Percentiles rank a stretch among this genome's conserved stretches.
Evolutionary conservation across 768 basidiomycete species (phyloP).

Genomic region (Suillus bovinus): DNA sequence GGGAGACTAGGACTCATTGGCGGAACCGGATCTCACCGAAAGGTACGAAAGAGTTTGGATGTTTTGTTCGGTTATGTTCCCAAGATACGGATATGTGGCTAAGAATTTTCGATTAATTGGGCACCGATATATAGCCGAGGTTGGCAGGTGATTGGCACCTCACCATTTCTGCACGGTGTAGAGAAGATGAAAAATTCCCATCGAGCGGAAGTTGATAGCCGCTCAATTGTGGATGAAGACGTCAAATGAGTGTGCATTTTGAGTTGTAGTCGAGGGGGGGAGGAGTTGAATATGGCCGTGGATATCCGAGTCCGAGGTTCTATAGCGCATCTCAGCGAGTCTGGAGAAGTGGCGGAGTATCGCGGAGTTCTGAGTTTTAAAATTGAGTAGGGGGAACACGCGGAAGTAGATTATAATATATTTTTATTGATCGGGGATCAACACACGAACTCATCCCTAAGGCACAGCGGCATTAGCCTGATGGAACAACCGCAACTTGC

Average conservation of each 20-base stretch:
- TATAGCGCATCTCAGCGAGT: conserved; percentile 26
- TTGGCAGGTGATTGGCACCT: conserved; percentile 4
- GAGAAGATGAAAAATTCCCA: no score
- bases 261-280: no score
- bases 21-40: conserved; percentile 9
- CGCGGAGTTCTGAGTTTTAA: conserved; percentile 33
- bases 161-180: background rate
- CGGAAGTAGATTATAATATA: conserved; percentile 36
- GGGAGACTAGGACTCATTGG: background rate
- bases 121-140: conserved; percentile 5
- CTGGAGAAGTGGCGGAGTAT: conserved; percentile 13
- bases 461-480: conserved; percentile 29
- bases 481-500: conserved; percentile 31
- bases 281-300: conserved; percentile 10
- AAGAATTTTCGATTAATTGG: conserved; percentile 9
- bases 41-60: background rate
- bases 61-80: background rate
- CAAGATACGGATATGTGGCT: conserved; percentile 3
- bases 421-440: conserved; percentile 65
- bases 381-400: conserved; percentile 13
- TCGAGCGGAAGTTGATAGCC: conserved; percentile 2
- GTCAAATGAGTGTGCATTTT: no score
- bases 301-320: no score
- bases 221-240: no score
- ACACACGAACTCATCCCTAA: conserved; percentile 38